Evolutionary conservation across 306 rosid genomes (phyloP), one percentile per base, ranked within the genome.

Genomic region (Styphnolobium japonicum): DNA sequence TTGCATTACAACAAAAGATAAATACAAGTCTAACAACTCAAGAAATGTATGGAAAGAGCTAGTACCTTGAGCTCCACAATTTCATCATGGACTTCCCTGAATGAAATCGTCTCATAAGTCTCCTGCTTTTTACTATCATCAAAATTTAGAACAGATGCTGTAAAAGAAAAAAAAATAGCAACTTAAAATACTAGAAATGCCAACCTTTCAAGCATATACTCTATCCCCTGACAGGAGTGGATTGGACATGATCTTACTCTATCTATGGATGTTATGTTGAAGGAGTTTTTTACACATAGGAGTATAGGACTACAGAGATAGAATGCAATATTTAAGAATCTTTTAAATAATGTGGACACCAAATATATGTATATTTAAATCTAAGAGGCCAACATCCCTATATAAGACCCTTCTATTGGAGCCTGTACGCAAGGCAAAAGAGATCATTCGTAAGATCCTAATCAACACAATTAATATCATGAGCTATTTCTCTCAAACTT

Each of bases 71-170:
- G 91, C 79, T 79, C 88, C 75, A 69, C 57, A 37, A 95, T 73
- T 81, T 90, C 97, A 40, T 80, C 85, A 53, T 80, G 87, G 63
- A 91, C 43, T 87, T 91, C 96, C 71, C 43, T 27, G 69, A 93
- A 95, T 19, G 93, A 90, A 82, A 95, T 90, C 10, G 85, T 75
- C 64, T 90, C 60, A 48, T 90, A 87, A 27, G 70, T 81, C 68
- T 75, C 76, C 84, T 87, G 91, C 94, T 71, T 90, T 84, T 77
- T 76, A 34, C 19, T 73, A 86, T 95, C 96, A 66, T 86, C 94
- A 90, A 91, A 95, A 85, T 93, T 71, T 74, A 93, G 86, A 82
- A 5, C 52, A 33, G 97, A 93, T 58, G 96, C 98, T 95, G 93
- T 45, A 86, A 73, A 51, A 55, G 10, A n/a, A 60, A 33, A 29